Base-by-base conservation (phyloP, 2,329 filamentous ascomycete genomes). In the Amauroascus niger region DNA sequence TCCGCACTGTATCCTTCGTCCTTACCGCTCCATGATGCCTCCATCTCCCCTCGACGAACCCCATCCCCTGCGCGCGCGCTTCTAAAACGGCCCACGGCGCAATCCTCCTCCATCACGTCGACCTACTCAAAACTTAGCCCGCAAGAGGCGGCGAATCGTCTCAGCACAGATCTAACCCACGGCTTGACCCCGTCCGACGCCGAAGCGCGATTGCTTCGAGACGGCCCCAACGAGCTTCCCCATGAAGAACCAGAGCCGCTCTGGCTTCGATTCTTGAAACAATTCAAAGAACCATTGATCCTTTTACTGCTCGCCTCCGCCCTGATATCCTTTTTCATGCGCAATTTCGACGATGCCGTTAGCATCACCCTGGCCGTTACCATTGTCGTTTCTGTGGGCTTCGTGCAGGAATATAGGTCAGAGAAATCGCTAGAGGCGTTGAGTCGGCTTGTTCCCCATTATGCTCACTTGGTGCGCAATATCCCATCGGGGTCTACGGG, bases 361-460 rank as follows among this genome's bases (percentile, higher is more conserved):
- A 97, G 91, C 69, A 98, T 98, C 65, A 87, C 91, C 0, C 83
- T 95, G 30, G 93, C 93, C 1, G 93, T 98, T 20, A 95, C 90
- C 24, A 98, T 98, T 62, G 93, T 98, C 5, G 90, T 98, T 22
- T 86, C 86, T 0, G 93, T 98, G 40, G 93, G 91, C 1, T 98
- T 98, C 62, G 82, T 97, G 50, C 93, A 98, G 67, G 93, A 98
- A 71, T 98, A 98, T 69, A 80, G 93, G 55, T 97, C 93, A 6
- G 93, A 98, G 68, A 94, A 98, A 71, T 97, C 91, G 2, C 82
- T 98, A 60, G 93, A 98, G 70, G 93, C 93, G 18, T 75, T 98
- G 61, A 96, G 87, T 65, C 88, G 93, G 63, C 75, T 98, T 24
- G 91, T 98, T 0, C 94, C 93, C 26, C 94, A 97, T 67, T 88